A percentile compares a stretch with the other conserved stretches of the same genome.
Evolutionary conservation across 2,329 filamentous ascomycete genomes (phyloP).

Genomic region (Trichoderma guizhouense): DNA sequence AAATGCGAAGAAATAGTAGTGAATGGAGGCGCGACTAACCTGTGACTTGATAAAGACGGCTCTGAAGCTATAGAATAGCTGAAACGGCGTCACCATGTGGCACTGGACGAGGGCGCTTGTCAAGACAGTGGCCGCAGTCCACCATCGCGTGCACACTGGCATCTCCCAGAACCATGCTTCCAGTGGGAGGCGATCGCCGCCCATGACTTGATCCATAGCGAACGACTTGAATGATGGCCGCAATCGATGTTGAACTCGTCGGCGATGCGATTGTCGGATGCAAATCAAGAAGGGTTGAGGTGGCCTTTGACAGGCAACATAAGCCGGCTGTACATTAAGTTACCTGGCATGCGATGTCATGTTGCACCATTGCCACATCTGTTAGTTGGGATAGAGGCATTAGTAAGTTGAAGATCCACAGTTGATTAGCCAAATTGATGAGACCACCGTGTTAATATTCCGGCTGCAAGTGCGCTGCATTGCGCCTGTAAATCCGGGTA

Average conservation of each 20-base stretch:
- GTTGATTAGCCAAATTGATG: not conserved
- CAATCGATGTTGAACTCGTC: not conserved
- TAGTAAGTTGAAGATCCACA: not conserved
- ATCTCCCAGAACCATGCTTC: slow-evolving; percentile 99
- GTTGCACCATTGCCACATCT: slow-evolving; percentile 8
- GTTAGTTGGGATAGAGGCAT: not conserved
- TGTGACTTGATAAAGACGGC: slow-evolving; percentile 89
- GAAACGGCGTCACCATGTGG: slow-evolving; percentile 85
- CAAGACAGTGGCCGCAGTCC: slow-evolving; percentile 88
- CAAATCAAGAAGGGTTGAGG: not conserved
- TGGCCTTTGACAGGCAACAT: slow-evolving; percentile 4
- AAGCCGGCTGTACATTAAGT: not conserved
- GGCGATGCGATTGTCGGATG: not conserved
- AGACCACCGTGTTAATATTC: not conserved
- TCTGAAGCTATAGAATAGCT: slow-evolving; percentile 94
- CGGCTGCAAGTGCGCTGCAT: not conserved
- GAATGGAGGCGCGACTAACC: slow-evolving; percentile 50
- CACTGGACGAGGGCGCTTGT: slow-evolving; percentile 91
- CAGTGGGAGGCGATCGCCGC: slow-evolving; percentile 68
- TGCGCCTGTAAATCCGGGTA: not conserved
- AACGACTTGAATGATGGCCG: not conserved
- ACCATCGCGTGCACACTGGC: slow-evolving; percentile 93
- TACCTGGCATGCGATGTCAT: not conserved
- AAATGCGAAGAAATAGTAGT: not conserved
- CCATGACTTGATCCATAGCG: slow-evolving; percentile 58